Conservation (phyloP, 352 stramenopile genomes). For the Globisporangium iwayamae region DNA sequence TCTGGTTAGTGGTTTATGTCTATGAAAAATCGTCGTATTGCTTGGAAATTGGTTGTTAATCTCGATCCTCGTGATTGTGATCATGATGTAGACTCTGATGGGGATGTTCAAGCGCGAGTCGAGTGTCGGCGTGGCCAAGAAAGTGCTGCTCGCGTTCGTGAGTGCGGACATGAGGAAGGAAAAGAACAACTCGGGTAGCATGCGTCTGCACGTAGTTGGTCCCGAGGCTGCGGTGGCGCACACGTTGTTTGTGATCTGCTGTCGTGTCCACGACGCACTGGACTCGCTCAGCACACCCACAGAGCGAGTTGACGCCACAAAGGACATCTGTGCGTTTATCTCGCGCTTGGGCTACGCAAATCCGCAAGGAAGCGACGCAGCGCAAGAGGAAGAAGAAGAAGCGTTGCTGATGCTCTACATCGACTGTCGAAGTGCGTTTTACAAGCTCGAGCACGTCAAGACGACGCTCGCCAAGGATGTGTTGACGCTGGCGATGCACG, state of each 20-base stretch:
- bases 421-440: constrained; percentile 83
- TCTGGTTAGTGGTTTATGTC: constrained; percentile 29
- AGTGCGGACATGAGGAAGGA: constrained; percentile 17
- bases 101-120: constrained; percentile 83
- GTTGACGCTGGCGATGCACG: constrained; percentile 57
- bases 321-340: constrained; percentile 84
- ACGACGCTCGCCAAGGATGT: constrained; percentile 51
- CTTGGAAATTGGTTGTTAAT: neutral
- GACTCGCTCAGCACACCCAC: constrained; percentile 68
- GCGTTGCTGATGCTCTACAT: constrained; percentile 85
- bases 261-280: constrained; percentile 79
- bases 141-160: constrained; percentile 80
- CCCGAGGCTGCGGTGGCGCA: constrained; percentile 78
- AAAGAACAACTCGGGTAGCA: constrained; percentile 21
- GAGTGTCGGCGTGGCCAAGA: constrained; percentile 80
- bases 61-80: neutral
- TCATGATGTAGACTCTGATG: constrained; percentile 49
- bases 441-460: constrained; percentile 83
- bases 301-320: constrained; percentile 51
- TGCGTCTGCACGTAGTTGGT: constrained; percentile 64
- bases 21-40: neutral
- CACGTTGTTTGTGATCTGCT: constrained; percentile 83
- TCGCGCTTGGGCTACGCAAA: constrained; percentile 45
- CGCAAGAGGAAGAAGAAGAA: constrained; percentile 69
- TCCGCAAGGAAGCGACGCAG: constrained; percentile 2